A percentile compares a stretch with the other conserved stretches of the same genome.
phyloP scores from a whole-genome alignment of 169 alveolate species.

The Plasmodium reichenowi region DNA sequence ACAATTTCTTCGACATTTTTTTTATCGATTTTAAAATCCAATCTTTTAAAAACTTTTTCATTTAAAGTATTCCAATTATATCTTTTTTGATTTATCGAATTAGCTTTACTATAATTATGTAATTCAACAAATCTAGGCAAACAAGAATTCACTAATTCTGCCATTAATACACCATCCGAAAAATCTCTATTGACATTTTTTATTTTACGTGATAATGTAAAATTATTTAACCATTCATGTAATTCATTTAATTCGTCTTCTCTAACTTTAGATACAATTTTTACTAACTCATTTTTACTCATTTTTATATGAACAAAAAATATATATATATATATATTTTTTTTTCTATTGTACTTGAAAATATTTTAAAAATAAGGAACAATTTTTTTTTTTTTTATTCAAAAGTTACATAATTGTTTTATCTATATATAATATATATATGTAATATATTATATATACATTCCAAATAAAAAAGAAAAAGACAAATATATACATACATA shows the following conservation, averaged over 20 bases:
- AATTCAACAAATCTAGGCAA: conserved; percentile 76
- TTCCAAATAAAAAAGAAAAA: neutral
- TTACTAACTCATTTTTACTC: conserved; percentile 43
- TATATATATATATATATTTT: neutral
- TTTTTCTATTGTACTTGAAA: neutral
- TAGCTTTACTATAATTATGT: conserved; percentile 77
- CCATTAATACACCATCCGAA: conserved; percentile 72
- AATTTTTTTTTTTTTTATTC: too few relatives aligned
- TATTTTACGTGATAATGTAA: conserved; percentile 54
- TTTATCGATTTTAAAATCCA: conserved; percentile 52
- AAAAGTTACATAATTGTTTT: too few relatives aligned
- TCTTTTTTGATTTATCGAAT: conserved; percentile 64
- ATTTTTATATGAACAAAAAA: conserved; percentile 6
- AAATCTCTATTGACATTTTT: conserved; percentile 67
- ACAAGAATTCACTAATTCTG: conserved; percentile 47
- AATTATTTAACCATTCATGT: conserved; percentile 48
- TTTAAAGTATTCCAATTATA: conserved; percentile 79
- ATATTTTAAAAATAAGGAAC: too few relatives aligned
- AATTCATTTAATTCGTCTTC: conserved; percentile 62
- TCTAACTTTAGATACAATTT: conserved; percentile 28
- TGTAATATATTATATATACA: neutral
- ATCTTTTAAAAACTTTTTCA: conserved; percentile 69
- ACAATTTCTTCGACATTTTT: conserved; percentile 66
- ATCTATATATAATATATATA: neutral
- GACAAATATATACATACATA: too few relatives aligned